Percentiles rank a stretch among this genome's conserved stretches.
Conservation (phyloP, 768 basidiomycete species). For the Calocera cornea region DNA sequence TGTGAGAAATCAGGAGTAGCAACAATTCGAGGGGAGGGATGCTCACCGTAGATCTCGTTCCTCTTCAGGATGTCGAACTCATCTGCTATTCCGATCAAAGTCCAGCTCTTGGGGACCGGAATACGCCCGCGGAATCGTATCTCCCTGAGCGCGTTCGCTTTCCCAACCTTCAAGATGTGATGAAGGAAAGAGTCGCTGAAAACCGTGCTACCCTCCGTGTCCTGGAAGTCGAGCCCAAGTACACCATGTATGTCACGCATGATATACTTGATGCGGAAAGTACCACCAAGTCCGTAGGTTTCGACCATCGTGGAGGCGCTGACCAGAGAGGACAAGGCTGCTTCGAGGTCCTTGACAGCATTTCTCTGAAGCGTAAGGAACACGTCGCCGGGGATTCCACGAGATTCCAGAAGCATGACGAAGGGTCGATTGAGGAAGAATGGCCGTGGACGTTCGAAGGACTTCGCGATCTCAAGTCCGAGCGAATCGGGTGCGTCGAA, state of each 20-base stretch:
- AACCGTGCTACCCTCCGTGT: conserved; percentile 23
- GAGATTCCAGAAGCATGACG: conserved; percentile 64
- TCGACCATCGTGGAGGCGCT: conserved; percentile 39
- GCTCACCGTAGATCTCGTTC: conserved; percentile 54
- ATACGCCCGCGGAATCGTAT: conserved; percentile 69
- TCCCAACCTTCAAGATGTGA: conserved; percentile 45
- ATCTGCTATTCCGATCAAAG: conserved; percentile 71
- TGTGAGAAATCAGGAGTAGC: background rate
- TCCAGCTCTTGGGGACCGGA: conserved; percentile 48
- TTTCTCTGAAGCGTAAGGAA: conserved; percentile 51
- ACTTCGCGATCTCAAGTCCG: conserved; percentile 55
- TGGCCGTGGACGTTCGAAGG: conserved; percentile 44
- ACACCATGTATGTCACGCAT: conserved; percentile 35
- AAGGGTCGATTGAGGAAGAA: background rate
- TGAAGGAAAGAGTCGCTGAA: conserved; percentile 44
- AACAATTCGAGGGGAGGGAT: background rate
- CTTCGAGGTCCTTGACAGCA: conserved; percentile 43
- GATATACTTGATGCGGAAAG: conserved; percentile 39
- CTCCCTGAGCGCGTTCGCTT: conserved; percentile 51
- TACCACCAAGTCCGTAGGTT: conserved; percentile 32
- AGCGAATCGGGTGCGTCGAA: conserved; percentile 40
- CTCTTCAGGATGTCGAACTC: conserved; percentile 47
- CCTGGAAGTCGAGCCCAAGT: conserved; percentile 37
- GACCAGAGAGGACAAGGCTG: conserved; percentile 43
- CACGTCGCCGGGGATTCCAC: conserved; percentile 43